A percentile compares a stretch with the other conserved stretches of the same genome.
Conservation (phyloP, 257 asterid genomes). For the Misopates orontium region DNA sequence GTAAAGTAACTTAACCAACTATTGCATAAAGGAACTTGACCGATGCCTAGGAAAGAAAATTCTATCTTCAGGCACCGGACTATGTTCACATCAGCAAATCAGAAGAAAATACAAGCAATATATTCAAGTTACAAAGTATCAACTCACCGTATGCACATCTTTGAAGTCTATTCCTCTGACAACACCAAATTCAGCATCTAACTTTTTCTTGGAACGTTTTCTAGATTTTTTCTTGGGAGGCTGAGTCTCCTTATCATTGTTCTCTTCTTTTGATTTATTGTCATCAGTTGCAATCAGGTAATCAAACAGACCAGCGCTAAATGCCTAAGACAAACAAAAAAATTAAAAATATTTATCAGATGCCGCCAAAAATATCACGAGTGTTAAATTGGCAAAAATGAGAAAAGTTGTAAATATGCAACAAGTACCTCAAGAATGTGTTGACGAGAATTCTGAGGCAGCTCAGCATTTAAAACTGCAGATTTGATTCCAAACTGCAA, state of each 20-base stretch:
- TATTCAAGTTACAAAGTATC: slow-evolving; percentile 7
- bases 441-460: slow-evolving; percentile 94
- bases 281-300: slow-evolving; percentile 86
- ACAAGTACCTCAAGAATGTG: slow-evolving; percentile 83
- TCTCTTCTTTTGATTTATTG: slow-evolving; percentile 51
- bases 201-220: slow-evolving; percentile 55
- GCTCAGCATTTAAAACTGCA: slow-evolving; percentile 91
- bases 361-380: slow-evolving; percentile 20
- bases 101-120: slow-evolving; percentile 18
- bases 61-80: not conserved
- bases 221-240: slow-evolving; percentile 53
- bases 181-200: slow-evolving; percentile 94
- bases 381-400: not conserved
- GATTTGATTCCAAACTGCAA: slow-evolving; percentile 91
- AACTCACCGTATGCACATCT: slow-evolving; percentile 83
- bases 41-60: not conserved
- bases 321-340: slow-evolving; percentile 49
- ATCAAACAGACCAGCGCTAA: slow-evolving; percentile 95
- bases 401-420: slow-evolving; percentile 16
- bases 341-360: slow-evolving; percentile 14
- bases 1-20: too few relatives aligned
- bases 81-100: not conserved
- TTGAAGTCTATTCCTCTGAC: slow-evolving; percentile 97
- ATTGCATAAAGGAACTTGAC: not conserved
- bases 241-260: slow-evolving; percentile 43